Evolutionary conservation across 106 monocot species (phyloP).

Genomic region (Dendrobium catenatum): DNA sequence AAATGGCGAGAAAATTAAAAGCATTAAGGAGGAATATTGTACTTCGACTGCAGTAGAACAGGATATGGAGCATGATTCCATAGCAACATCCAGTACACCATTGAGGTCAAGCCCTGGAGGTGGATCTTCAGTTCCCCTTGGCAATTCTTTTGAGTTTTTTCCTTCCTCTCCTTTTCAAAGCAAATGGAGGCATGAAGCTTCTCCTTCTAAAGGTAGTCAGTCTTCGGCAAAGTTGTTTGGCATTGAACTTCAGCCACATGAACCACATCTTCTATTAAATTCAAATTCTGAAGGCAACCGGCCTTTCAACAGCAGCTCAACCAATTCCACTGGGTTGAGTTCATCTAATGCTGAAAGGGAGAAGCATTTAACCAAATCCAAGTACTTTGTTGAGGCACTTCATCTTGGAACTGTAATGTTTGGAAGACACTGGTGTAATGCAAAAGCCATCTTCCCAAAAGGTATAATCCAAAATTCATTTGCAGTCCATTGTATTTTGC

Average conservation of each 20-base stretch:
- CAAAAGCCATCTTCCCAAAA: constrained; percentile 78
- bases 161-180: background rate
- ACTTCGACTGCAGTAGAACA: background rate
- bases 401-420: constrained; percentile 45
- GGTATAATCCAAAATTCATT: constrained; percentile 32
- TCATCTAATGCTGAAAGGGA: background rate
- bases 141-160: constrained; percentile 15
- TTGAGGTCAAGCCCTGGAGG: constrained; percentile 17
- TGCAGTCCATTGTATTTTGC: background rate
- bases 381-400: constrained; percentile 39
- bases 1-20: background rate
- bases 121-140: constrained; percentile 17
- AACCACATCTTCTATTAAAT: constrained; percentile 6
- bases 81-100: background rate
- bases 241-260: constrained; percentile 30
- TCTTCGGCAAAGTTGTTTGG: constrained; percentile 43
- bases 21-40: background rate
- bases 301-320: background rate
- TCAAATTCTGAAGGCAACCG: constrained; percentile 13
- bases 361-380: background rate
- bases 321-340: background rate
- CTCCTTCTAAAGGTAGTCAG: constrained; percentile 30
- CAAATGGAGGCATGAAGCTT: constrained; percentile 20
- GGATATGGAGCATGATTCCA: constrained; percentile 15
- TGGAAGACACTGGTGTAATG: constrained; percentile 65